Evolutionary conservation across 805 yeast species (phyloP).

Genomic region (Vanderwaltozyma tropicalis): DNA sequence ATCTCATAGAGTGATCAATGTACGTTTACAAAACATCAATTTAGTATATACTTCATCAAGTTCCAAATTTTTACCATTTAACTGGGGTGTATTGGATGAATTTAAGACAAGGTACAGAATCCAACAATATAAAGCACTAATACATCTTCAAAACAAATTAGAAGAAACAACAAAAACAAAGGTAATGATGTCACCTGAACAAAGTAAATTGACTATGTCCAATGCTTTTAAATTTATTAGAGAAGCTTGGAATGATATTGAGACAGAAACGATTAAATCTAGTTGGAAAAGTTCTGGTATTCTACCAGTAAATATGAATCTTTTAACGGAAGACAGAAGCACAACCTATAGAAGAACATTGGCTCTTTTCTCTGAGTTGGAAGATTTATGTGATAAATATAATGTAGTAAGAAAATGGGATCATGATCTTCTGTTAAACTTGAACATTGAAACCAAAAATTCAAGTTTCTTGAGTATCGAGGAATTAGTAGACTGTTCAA

Average conservation of each 20-base stretch:
- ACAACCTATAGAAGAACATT: slow-evolving; percentile 28
- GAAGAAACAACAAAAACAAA: slow-evolving; percentile 5
- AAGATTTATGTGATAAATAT: slow-evolving; percentile 36
- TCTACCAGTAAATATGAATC: slow-evolving; percentile 27
- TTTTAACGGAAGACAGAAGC: slow-evolving; percentile 21
- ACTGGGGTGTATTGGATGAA: slow-evolving; percentile 54
- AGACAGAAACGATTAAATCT: slow-evolving; percentile 30
- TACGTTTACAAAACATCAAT: slow-evolving; percentile 35
- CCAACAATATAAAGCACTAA: slow-evolving; percentile 40
- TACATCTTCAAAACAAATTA: slow-evolving; percentile 21
- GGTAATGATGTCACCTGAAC: slow-evolving; percentile 25
- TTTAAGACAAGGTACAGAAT: slow-evolving; percentile 48
- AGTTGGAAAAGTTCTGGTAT: slow-evolving; percentile 38
- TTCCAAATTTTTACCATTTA: slow-evolving; percentile 45
- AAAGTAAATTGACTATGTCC: slow-evolving; percentile 40
- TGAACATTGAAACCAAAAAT: slow-evolving; percentile 35
- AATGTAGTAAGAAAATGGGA: slow-evolving; percentile 50
- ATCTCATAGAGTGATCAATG: slow-evolving; percentile 48
- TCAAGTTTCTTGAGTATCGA: slow-evolving; percentile 45
- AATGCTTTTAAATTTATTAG: slow-evolving; percentile 51
- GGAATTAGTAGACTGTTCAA: slow-evolving; percentile 51
- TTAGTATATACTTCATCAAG: slow-evolving; percentile 32
- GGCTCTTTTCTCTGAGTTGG: slow-evolving; percentile 33
- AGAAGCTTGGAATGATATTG: slow-evolving; percentile 42
- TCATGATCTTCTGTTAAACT: slow-evolving; percentile 41